Evolutionary conservation across 352 stramenopile genomes (phyloP).

Genomic region (Phytopythium helicoides): DNA sequence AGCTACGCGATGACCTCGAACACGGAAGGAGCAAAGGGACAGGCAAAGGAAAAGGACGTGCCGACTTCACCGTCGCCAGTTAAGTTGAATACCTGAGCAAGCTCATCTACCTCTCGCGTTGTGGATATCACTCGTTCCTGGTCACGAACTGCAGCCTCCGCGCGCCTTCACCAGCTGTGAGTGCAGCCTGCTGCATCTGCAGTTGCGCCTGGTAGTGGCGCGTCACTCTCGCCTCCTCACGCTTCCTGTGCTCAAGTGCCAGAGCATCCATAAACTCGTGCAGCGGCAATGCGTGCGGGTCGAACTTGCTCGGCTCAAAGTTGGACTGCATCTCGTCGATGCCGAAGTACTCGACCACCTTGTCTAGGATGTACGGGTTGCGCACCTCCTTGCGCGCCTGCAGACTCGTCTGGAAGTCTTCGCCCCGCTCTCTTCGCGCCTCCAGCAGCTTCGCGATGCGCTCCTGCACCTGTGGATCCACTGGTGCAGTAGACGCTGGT

Average conservation of each 20-base stretch:
- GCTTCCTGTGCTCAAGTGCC: slow-evolving; percentile 61
- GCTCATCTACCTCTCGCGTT: neutral
- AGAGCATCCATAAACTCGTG: slow-evolving; percentile 73
- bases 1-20: slow-evolving; percentile 21
- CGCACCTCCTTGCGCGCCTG: slow-evolving; percentile 82
- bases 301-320: slow-evolving; percentile 59
- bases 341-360: slow-evolving; percentile 83
- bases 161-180: neutral
- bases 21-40: slow-evolving; percentile 40
- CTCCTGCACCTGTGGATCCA: slow-evolving; percentile 42
- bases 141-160: slow-evolving; percentile 21
- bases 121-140: slow-evolving; percentile 8
- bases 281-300: slow-evolving; percentile 61
- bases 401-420: slow-evolving; percentile 68
- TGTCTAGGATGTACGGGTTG: slow-evolving; percentile 86
- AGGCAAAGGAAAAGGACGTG: slow-evolving; percentile 23
- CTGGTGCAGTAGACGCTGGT: slow-evolving; percentile 17
- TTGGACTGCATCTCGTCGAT: slow-evolving; percentile 84
- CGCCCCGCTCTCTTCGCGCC: slow-evolving; percentile 24
- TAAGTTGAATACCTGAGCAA: neutral
- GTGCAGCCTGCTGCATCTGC: slow-evolving; percentile 19
- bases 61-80: neutral
- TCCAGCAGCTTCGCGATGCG: slow-evolving; percentile 64
- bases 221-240: slow-evolving; percentile 30
- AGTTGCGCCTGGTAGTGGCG: slow-evolving; percentile 35